Percentiles rank a stretch among this genome's conserved stretches.
Evolutionary conservation across 345 rosid genomes (phyloP).

Genomic region (Orychophragmus violaceus): DNA sequence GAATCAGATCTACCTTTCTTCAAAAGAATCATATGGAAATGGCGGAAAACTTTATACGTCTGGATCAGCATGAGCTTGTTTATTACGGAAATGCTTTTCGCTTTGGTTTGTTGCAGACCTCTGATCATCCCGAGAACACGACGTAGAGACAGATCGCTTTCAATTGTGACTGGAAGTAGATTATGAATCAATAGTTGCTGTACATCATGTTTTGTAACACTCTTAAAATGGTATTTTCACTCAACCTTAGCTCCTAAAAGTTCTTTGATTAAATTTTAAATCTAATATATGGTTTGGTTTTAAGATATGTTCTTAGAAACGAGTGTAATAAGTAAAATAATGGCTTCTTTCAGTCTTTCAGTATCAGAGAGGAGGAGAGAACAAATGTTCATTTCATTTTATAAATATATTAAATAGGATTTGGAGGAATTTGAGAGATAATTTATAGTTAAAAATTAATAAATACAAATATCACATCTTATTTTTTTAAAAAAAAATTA

Average conservation of each 20-base stretch:
- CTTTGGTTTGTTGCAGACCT: constrained; percentile 63
- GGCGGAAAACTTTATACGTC: constrained; percentile 68
- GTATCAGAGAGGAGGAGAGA: background rate
- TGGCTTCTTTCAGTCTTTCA: too few species aligned
- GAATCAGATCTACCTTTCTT: constrained; percentile 64
- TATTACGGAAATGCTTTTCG: constrained; percentile 41
- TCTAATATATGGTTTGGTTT: background rate
- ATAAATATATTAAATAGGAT: background rate
- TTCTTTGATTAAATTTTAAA: constrained; percentile 16
- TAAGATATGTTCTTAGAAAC: background rate
- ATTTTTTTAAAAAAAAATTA: too few species aligned
- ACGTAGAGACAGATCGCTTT: constrained; percentile 28
- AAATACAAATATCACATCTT: too few species aligned
- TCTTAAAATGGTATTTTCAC: constrained; percentile 11
- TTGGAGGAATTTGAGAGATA: too few species aligned
- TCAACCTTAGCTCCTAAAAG: background rate
- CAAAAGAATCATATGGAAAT: constrained; percentile 61
- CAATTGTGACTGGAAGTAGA: constrained; percentile 17
- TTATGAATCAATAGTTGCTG: constrained; percentile 8
- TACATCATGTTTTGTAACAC: constrained; percentile 24
- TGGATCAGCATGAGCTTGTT: constrained; percentile 58
- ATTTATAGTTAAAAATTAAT: too few species aligned
- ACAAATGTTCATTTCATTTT: background rate
- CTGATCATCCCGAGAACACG: constrained; percentile 51
- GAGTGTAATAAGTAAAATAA: background rate